Evolutionary conservation across 768 basidiomycete species (phyloP).

Genomic region (Boletus sp.): DNA sequence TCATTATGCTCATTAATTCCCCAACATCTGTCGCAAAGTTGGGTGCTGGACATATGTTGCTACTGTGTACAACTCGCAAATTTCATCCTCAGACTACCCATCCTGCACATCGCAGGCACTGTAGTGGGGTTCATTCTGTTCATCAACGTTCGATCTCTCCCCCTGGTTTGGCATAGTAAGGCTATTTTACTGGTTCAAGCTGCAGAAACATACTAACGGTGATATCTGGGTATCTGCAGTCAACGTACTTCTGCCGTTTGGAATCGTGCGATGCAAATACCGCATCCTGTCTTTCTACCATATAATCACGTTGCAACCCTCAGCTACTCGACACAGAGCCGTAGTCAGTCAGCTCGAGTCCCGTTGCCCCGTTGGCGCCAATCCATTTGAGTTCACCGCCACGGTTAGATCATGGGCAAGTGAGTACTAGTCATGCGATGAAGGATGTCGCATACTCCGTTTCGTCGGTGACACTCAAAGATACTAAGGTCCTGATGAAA

Average conservation of each 20-base stretch:
- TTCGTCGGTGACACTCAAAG: constrained; percentile 1
- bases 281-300: constrained; percentile 2
- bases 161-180: constrained; percentile 17
- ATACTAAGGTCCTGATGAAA: constrained; percentile 16
- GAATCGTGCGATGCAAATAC: constrained; percentile 13
- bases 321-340: constrained; percentile 8
- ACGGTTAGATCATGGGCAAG: constrained; percentile 13
- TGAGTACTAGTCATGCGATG: constrained; percentile 4
- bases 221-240: neutral
- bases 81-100: neutral
- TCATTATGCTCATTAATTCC: constrained; percentile 9
- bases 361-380: constrained; percentile 12
- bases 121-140: constrained; percentile 8
- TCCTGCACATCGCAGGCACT: neutral
- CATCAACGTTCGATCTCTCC: constrained; percentile 13
- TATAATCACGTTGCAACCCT: constrained; percentile 4
- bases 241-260: constrained; percentile 10
- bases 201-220: neutral
- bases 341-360: constrained; percentile 12
- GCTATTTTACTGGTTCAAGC: neutral
- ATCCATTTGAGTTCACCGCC: constrained; percentile 15
- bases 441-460: neutral
- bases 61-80: neutral
- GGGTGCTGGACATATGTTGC: neutral
- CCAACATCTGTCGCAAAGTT: neutral